These are phyloP conservation scores for Microcyclospora tardicrescens DNA, from an alignment of 2,329 filamentous ascomycete species.

Conservation along the genomic window DNA sequence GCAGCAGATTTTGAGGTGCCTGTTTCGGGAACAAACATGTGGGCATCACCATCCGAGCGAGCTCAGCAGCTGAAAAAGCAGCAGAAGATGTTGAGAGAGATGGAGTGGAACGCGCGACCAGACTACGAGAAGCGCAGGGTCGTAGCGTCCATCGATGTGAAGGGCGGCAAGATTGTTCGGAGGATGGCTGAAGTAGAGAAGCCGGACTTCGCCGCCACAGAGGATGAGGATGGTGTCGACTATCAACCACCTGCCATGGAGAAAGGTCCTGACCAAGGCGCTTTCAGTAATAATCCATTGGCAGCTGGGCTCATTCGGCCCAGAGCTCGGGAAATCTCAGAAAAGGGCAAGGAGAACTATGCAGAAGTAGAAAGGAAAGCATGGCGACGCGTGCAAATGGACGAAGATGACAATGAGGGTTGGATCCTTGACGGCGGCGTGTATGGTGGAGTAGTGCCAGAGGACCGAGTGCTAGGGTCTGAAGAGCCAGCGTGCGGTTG, in stretches of 20 bases:
- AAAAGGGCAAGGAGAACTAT: constrained; percentile 36
- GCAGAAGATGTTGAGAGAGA: constrained; percentile 68
- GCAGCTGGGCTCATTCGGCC: constrained; percentile 54
- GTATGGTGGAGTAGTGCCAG: constrained; percentile 26
- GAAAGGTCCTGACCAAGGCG: constrained; percentile 32
- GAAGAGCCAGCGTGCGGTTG: constrained; percentile 10
- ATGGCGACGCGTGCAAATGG: constrained; percentile 41
- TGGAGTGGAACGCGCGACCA: constrained; percentile 72
- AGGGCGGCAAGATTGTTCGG: constrained; percentile 61
- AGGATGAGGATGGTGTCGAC: constrained; percentile 24
- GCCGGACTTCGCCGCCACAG: constrained; percentile 44
- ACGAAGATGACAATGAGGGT: constrained; percentile 40
- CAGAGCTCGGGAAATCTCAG: constrained; percentile 39
- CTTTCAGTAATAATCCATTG: constrained; percentile 57
- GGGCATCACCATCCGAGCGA: constrained; percentile 72
- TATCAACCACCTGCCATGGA: constrained; percentile 19
- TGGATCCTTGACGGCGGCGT: constrained; percentile 41
- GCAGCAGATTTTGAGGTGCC: constrained; percentile 61
- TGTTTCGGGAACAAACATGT: constrained; percentile 52
- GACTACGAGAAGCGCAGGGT: constrained; percentile 83
- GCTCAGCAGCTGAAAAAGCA: constrained; percentile 74
- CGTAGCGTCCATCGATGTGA: constrained; percentile 73
- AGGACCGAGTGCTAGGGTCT: constrained; percentile 12
- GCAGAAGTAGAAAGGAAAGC: constrained; percentile 23
- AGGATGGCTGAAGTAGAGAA: constrained; percentile 50